A percentile compares a stretch with the other conserved stretches of the same genome.
These are phyloP conservation scores for Cephalotrichum gorgonifer DNA, from an alignment of 2,329 filamentous ascomycete species.

Conservation along the genomic window DNA sequence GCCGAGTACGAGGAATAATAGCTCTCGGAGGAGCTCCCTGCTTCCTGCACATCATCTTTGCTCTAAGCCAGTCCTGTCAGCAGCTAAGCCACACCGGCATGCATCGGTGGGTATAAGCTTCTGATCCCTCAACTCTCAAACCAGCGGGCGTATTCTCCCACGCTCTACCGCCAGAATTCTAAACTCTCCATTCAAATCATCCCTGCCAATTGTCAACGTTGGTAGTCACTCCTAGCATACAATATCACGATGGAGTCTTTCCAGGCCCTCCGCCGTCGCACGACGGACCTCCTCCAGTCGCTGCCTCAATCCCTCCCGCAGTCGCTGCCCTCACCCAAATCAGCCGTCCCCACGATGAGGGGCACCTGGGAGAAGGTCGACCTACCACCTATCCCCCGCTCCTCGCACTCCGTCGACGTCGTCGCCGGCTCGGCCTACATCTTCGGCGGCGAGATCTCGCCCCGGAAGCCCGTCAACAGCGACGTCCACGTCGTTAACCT, in stretches of 20 bases:
- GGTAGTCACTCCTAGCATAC: too few species aligned
- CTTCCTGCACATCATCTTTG: too few species aligned
- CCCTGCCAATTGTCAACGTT: background rate
- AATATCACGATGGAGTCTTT: conserved; percentile 46
- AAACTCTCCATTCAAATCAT: background rate
- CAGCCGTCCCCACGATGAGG: conserved; percentile 27
- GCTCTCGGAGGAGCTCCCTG: too few species aligned
- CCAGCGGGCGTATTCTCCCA: background rate
- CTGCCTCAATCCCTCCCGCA: conserved; percentile 34
- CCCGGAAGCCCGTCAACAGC: conserved; percentile 61
- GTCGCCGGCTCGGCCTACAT: conserved; percentile 48
- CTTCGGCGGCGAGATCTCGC: conserved; percentile 65
- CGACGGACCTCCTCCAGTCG: conserved; percentile 40
- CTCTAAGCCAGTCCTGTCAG: background rate
- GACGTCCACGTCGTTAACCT: conserved; percentile 57
- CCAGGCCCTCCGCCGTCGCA: conserved; percentile 41
- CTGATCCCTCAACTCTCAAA: background rate
- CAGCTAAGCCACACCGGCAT: conserved; percentile 4
- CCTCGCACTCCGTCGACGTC: conserved; percentile 62
- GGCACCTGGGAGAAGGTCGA: conserved; percentile 52
- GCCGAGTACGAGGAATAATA: too few species aligned
- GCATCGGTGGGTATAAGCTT: too few species aligned
- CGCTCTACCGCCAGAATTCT: background rate
- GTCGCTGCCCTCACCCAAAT: conserved; percentile 4
- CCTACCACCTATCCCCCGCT: conserved; percentile 51